Percentiles rank a stretch among this genome's conserved stretches.
phyloP scores from a whole-genome alignment of 2,329 filamentous ascomycete genomes.

The Nannizzia gypsea region DNA sequence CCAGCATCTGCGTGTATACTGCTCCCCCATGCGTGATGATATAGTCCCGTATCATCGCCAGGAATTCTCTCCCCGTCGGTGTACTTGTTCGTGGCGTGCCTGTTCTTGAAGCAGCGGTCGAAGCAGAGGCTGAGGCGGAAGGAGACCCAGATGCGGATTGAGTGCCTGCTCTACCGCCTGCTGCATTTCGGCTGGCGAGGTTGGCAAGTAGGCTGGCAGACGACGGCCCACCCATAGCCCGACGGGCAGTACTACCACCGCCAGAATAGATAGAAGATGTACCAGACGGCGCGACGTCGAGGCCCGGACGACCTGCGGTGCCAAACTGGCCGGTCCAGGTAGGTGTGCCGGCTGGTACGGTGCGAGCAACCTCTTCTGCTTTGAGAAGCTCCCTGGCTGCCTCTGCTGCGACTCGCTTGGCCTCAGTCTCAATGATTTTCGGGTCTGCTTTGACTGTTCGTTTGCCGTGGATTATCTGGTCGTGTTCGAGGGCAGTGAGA shows the following conservation, averaged over 20 bases:
- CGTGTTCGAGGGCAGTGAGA: conserved; percentile 86
- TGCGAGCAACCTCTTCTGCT: conserved; percentile 59
- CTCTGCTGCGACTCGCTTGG: conserved; percentile 62
- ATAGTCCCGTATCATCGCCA: conserved; percentile 63
- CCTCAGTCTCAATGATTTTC: conserved; percentile 68
- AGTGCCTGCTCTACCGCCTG: conserved; percentile 1
- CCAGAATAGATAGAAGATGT: conserved; percentile 12
- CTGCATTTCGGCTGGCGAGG: conserved; percentile 22
- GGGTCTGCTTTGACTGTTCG: conserved; percentile 61
- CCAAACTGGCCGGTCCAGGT: conserved; percentile 90
- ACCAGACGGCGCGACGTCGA: conserved; percentile 19
- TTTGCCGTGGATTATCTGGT: conserved; percentile 73
- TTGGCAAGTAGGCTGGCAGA: conserved; percentile 31
- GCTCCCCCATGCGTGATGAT: conserved; percentile 65
- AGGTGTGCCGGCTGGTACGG: conserved; percentile 67
- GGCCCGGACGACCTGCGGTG: conserved; percentile 58
- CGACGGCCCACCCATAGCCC: conserved; percentile 28
- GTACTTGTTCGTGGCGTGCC: conserved; percentile 25
- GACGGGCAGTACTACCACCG: conserved; percentile 25
- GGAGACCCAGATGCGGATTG: neutral
- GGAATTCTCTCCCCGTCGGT: conserved; percentile 50
- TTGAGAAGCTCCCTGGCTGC: conserved; percentile 65
- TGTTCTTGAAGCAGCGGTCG: conserved; percentile 18
- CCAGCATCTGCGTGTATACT: conserved; percentile 70
- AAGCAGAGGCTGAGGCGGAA: conserved; percentile 3